A percentile compares a stretch with the other conserved stretches of the same genome.
phyloP scores from a whole-genome alignment of 139 green algal species.

The Chlorella sorokiniana region DNA sequence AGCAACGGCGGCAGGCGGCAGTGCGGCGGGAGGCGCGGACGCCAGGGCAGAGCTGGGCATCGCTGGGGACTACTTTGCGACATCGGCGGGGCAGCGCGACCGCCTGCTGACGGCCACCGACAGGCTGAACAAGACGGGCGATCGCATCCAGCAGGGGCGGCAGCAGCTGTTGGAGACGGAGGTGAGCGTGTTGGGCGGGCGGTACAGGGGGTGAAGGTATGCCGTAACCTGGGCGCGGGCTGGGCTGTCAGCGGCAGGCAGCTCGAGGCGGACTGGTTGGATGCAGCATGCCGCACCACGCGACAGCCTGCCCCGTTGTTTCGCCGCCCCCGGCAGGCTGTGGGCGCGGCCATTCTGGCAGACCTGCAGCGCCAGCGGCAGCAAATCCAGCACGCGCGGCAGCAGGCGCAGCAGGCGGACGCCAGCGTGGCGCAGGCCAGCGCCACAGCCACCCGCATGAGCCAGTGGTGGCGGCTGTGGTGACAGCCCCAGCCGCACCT shows the following conservation, averaged over 20 bases:
- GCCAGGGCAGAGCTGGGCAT: slow-evolving; percentile 80
- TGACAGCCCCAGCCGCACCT: neutral
- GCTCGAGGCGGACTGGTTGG: no score
- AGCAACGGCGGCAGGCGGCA: neutral
- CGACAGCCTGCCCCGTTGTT: neutral
- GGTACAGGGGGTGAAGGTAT: neutral
- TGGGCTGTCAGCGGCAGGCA: neutral
- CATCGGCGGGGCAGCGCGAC: slow-evolving; percentile 78
- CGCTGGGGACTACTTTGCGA: slow-evolving; percentile 75
- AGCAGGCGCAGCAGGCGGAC: slow-evolving; percentile 42
- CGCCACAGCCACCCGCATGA: slow-evolving; percentile 44
- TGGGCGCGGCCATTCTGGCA: slow-evolving; percentile 60
- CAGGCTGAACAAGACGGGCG: slow-evolving; percentile 71
- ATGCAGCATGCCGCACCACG: no score
- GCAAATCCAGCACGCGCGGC: slow-evolving; percentile 50
- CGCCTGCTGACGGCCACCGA: slow-evolving; percentile 81
- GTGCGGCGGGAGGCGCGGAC: slow-evolving; percentile 1
- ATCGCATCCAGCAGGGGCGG: slow-evolving; percentile 78
- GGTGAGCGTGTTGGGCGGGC: no score
- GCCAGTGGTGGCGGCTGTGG: slow-evolving; percentile 44
- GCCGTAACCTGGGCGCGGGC: no score
- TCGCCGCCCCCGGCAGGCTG: slow-evolving; percentile 36
- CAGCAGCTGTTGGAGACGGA: slow-evolving; percentile 86
- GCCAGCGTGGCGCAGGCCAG: slow-evolving; percentile 45
- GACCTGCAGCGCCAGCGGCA: slow-evolving; percentile 63